Conservation (phyloP, 2,329 filamentous ascomycete genomes). For the Knufia fluminis region DNA sequence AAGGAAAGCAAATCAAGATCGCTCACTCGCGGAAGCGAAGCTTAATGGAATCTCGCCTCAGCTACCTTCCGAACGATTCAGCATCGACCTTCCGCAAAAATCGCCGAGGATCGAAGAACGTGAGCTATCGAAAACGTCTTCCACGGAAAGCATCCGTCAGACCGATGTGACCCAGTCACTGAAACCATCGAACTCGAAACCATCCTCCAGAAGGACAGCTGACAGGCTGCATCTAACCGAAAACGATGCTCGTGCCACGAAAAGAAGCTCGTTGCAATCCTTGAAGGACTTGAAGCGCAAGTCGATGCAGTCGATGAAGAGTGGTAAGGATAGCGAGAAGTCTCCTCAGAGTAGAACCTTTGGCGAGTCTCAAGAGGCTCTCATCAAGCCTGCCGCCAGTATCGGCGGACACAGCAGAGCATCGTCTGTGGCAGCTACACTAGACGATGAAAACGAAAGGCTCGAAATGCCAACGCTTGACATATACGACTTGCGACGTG, state of each 20-base stretch:
- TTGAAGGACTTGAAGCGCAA: slow-evolving; percentile 9
- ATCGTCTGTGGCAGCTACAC: slow-evolving; percentile 21
- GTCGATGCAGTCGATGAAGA: slow-evolving; percentile 14
- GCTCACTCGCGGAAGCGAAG: background rate
- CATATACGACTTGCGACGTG: slow-evolving; percentile 26
- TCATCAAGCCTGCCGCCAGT: slow-evolving; percentile 12
- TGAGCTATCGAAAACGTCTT: background rate
- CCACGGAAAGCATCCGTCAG: background rate
- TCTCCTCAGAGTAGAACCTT: background rate
- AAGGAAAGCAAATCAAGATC: background rate
- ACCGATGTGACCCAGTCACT: background rate
- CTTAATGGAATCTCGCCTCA: background rate
- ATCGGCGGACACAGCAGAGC: slow-evolving; percentile 14
- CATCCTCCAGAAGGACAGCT: slow-evolving; percentile 7
- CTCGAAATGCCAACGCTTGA: slow-evolving; percentile 13
- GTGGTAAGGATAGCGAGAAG: background rate
- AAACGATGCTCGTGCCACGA: background rate
- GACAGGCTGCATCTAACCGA: background rate
- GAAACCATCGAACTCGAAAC: slow-evolving; percentile 1
- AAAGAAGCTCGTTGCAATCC: slow-evolving; percentile 1
- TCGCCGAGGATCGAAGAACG: background rate
- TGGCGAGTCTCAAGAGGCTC: slow-evolving; percentile 17
- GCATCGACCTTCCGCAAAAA: background rate
- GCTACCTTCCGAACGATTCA: background rate
- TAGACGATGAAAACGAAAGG: slow-evolving; percentile 20